Evolutionary conservation across 108 stramenopile genomes (phyloP), one percentile per base, ranked within the genome.

Genomic region (Skeletonema menzelii): DNA sequence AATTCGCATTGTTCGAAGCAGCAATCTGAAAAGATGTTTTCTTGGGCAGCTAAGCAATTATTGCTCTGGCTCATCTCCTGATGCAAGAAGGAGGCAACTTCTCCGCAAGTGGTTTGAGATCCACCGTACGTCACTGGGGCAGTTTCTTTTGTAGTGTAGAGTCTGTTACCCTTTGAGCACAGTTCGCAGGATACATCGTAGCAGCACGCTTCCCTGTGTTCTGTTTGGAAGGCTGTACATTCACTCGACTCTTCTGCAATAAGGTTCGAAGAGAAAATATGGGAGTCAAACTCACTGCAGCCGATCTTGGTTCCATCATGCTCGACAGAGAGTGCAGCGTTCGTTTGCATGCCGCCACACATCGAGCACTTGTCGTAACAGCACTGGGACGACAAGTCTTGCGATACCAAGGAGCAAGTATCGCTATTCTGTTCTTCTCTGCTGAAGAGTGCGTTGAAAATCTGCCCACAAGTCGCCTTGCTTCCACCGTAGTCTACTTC

Each of bases 31-130:
- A 80, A 80, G 14, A 80, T 80, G 42, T 80, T 80, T 37, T 80
- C 79, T 27, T 80, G 63, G 4, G 79, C 79, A 55, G 72, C 79
- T 26, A 80, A 60, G 57, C 79, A 80, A 47, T 32, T 65, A 63
- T 73, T 73, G 37, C 79, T 69, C 53, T 80, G 79, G 57, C 79
- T 80, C 79, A 69, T 80, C 30, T 73, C 72, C 65, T 73, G 67
- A 20, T 66, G 20, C 13, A 80, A 68, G 42, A 80, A 80, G 42
- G 56, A 60, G 60, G 72, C 60, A 35, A 80, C 79, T 34, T 80
- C 72, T 14, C 67, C 72, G 64, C 79, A 80, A 3, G 67, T 69
- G 0, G 63, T 68, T 59, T 68, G 37, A 1, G 65, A 63, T 37
- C 79, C 79, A 32, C 79, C 72, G 37, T 73, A 80, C 11, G 61